Percentiles rank a stretch among this genome's conserved stretches.
These are phyloP conservation scores for Aspergillus aculeatus DNA, from an alignment of 2,329 filamentous ascomycete species.

Conservation along the genomic window DNA sequence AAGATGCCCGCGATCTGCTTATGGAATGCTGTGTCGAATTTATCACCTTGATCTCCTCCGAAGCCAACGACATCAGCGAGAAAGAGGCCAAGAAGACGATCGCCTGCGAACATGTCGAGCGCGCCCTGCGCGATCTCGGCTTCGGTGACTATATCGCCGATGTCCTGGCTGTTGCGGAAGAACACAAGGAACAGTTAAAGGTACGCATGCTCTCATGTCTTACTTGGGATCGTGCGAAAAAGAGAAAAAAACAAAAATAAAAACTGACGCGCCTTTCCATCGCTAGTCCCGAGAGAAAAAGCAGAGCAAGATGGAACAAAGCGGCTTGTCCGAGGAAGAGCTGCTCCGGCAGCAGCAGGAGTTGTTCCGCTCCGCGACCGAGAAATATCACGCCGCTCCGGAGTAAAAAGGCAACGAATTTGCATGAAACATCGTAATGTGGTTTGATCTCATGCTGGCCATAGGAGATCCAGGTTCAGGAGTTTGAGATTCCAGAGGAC, in stretches of 20 bases:
- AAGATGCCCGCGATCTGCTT: slow-evolving; percentile 89
- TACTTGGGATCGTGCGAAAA: neutral
- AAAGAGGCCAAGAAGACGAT: slow-evolving; percentile 99
- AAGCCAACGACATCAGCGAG: slow-evolving; percentile 98
- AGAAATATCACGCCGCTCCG: slow-evolving; percentile 62
- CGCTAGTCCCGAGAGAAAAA: slow-evolving; percentile 88
- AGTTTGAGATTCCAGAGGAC: slow-evolving; percentile 14
- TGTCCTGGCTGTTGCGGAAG: slow-evolving; percentile 79
- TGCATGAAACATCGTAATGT: slow-evolving; percentile 7
- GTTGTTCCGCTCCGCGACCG: slow-evolving; percentile 78
- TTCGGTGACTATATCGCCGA: slow-evolving; percentile 90
- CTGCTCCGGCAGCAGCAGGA: slow-evolving; percentile 85
- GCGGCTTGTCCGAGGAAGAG: slow-evolving; percentile 87
- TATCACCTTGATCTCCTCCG: slow-evolving; percentile 95
- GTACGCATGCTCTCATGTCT: slow-evolving; percentile 51
- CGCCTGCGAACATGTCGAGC: slow-evolving; percentile 95
- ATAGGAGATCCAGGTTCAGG: slow-evolving; percentile 24
- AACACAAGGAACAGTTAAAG: slow-evolving; percentile 92
- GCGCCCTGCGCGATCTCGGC: slow-evolving; percentile 86
- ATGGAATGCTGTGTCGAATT: slow-evolving; percentile 99
- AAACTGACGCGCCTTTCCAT: neutral
- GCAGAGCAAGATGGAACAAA: slow-evolving; percentile 93
- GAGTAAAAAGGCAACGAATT: slow-evolving; percentile 26
- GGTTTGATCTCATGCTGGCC: slow-evolving; percentile 31
- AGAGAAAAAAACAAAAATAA: too few relatives aligned